These are phyloP conservation scores for Quercus bicolor DNA, from an alignment of 306 rosid genomes.

Conservation along the genomic window DNA sequence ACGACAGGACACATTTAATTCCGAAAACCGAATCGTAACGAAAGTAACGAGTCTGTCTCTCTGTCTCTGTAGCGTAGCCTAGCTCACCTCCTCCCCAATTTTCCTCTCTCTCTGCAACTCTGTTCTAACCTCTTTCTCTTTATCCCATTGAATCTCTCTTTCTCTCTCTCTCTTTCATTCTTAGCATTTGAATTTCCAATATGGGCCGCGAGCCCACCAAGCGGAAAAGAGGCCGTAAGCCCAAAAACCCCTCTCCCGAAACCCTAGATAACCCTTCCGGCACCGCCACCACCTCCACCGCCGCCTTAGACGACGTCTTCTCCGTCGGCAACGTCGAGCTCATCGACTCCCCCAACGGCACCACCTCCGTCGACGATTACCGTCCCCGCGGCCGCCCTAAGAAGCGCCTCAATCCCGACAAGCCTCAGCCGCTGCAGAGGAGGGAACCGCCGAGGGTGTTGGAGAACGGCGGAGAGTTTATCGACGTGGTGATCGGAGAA, in stretches of 20 bases:
- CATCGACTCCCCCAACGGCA: slow-evolving; percentile 38
- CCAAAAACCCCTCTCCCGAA: slow-evolving; percentile 56
- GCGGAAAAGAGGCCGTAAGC: slow-evolving; percentile 79
- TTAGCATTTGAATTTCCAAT: neutral
- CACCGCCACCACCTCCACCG: neutral
- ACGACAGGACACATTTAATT: too few species aligned
- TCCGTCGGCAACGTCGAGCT: slow-evolving; percentile 61
- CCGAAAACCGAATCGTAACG: too few species aligned
- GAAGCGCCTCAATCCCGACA: slow-evolving; percentile 49
- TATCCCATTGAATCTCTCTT: neutral
- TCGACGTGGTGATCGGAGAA: slow-evolving; percentile 5
- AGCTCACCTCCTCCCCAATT: too few species aligned
- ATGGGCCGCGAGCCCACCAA: slow-evolving; percentile 40
- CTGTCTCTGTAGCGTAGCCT: too few species aligned
- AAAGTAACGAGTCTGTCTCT: too few species aligned
- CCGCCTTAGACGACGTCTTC: slow-evolving; percentile 50
- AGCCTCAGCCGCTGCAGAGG: slow-evolving; percentile 19
- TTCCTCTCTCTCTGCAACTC: too few species aligned
- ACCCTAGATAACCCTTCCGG: slow-evolving; percentile 56
- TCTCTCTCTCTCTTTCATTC: too few species aligned
- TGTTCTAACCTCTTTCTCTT: too few species aligned
- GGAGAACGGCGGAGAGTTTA: slow-evolving; percentile 39
- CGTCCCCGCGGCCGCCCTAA: slow-evolving; percentile 62
- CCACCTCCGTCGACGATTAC: slow-evolving; percentile 13
- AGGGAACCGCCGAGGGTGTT: neutral